These are phyloP conservation scores for Xylaria sp. DNA, from an alignment of 2,329 filamentous ascomycete genomes.

Conservation along the genomic window DNA sequence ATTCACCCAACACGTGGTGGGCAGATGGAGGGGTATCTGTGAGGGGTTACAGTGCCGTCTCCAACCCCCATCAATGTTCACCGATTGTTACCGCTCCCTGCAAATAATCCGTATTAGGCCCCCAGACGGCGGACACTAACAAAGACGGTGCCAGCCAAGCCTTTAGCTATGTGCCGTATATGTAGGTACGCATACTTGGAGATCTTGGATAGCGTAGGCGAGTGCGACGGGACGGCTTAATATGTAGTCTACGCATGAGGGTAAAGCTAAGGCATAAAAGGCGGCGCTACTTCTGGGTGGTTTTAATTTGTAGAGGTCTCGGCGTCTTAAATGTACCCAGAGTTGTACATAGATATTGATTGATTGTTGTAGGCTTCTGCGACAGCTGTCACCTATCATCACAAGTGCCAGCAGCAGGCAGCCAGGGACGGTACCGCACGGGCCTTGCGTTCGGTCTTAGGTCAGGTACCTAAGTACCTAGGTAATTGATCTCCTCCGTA, in stretches of 20 bases:
- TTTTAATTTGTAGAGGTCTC: not conserved
- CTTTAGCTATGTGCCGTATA: no score
- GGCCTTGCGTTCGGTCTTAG: not conserved
- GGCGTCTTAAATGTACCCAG: no score
- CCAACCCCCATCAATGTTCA: not conserved
- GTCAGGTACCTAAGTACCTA: no score
- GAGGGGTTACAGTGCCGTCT: not conserved
- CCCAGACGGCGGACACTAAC: not conserved
- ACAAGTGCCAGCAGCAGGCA: no score
- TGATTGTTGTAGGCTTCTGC: not conserved
- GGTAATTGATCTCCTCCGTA: not conserved
- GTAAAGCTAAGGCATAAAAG: not conserved
- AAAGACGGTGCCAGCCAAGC: not conserved
- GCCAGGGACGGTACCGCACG: not conserved
- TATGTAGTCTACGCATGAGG: not conserved
- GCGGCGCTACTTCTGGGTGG: not conserved
- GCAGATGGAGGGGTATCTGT: constrained; percentile 1
- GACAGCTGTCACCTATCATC: no score
- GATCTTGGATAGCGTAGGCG: not conserved
- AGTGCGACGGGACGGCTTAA: not conserved
- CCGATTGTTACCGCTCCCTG: not conserved
- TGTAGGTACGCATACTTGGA: not conserved
- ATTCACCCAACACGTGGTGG: constrained; percentile 1
- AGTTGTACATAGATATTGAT: no score
- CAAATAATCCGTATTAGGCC: not conserved